Base-by-base conservation (phyloP, 257 asterid genomes). In the Jacaranda copaia region DNA sequence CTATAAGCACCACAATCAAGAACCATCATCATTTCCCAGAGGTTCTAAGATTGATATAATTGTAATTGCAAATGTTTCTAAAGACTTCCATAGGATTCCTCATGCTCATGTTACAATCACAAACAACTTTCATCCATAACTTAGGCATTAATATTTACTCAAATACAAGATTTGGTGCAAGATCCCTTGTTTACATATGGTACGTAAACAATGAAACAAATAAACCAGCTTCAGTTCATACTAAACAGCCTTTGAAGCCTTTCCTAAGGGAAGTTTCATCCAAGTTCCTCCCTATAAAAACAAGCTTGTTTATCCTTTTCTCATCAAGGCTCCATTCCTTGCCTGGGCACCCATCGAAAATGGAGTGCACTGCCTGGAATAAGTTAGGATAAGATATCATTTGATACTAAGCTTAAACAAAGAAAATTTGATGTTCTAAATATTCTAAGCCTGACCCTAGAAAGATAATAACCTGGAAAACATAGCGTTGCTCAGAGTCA, bases 191-290 rank as follows among this genome's bases (percentile, higher is more conserved):
- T 69, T 51, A 14, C 40, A 0, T 11, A 20, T 48, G 52, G 18
- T 8, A 5, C 32, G 32, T 25, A 25, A 25, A 4, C 16, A 11
- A 43, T 2, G 15, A 53, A 5, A 6, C 48, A 61, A 63, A 72
- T 45, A 2, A 46, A 39, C 55, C 65, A 20, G 14, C 32, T 43
- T 73, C 5, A 8, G 9, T 76, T 92, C 87, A 89, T 55, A 68
- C 87, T 80, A 95, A 86, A 87, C 99, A 95, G 58, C 98, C 98
- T 73, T 87, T 93, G 74, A 93, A 95, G 72, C 97, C 99, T 86
- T 93, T 95, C 81, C 91, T 87, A 36, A 95, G 80, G 14, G 96
- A 89, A 70, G 89, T 82, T 84, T 95, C 98, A 61, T 93, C 97
- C 84, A 95, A 84, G 85, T 95, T 90, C 84, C 81, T 90, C 20